Conservation (phyloP, 2,329 filamentous ascomycete species). For the Pezicula radicicola region DNA sequence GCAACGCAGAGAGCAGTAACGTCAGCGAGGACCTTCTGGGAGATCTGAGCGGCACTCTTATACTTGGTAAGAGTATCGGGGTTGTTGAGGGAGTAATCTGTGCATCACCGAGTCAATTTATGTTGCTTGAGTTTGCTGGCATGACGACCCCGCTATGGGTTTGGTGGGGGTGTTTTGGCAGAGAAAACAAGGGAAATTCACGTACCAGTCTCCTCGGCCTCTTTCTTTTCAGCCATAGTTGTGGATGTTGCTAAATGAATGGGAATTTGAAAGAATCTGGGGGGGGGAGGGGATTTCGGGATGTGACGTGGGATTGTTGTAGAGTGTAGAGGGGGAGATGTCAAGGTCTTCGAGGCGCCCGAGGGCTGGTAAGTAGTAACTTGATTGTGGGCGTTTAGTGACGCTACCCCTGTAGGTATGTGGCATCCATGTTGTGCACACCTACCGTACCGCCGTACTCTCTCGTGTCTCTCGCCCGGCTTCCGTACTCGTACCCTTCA, state of each 20-base stretch:
- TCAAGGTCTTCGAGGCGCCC: background rate
- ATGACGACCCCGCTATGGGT: slow-evolving; percentile 14
- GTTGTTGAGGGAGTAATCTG: slow-evolving; percentile 88
- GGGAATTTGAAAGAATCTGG: background rate
- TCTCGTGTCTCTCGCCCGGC: too few relatives aligned
- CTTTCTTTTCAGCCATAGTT: slow-evolving; percentile 39
- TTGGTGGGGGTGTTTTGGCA: slow-evolving; percentile 1
- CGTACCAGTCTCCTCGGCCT: slow-evolving; percentile 37
- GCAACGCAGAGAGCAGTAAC: slow-evolving; percentile 73
- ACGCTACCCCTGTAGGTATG: too few relatives aligned
- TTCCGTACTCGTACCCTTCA: too few relatives aligned
- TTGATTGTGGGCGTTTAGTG: too few relatives aligned
- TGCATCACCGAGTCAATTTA: slow-evolving; percentile 8
- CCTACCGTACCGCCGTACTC: too few relatives aligned
- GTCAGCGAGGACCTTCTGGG: slow-evolving; percentile 89
- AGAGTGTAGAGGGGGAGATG: background rate
- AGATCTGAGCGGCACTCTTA: slow-evolving; percentile 93
- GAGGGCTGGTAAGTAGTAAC: too few relatives aligned
- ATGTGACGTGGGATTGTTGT: background rate
- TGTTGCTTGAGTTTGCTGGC: background rate
- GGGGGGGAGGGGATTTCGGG: too few relatives aligned
- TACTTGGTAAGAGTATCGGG: slow-evolving; percentile 97
- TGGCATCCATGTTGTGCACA: too few relatives aligned
- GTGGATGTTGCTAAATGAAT: slow-evolving; percentile 3
- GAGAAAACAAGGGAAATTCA: slow-evolving; percentile 28